Evolutionary conservation across 139 green algal genomes (phyloP), one percentile per base, ranked within the genome.

Genomic region (Ettlia oleoabundans): DNA sequence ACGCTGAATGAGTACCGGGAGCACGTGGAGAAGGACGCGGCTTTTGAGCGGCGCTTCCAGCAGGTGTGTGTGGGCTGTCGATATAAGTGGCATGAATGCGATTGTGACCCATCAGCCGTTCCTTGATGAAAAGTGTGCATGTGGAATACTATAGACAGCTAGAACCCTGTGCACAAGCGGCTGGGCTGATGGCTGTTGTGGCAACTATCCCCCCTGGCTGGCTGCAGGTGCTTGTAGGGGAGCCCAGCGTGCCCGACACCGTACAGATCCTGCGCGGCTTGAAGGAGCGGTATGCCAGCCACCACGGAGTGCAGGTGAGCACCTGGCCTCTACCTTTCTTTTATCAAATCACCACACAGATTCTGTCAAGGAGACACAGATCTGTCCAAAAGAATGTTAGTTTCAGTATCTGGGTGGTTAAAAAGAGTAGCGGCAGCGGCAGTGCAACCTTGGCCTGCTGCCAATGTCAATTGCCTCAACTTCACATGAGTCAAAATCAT

Each of bases 1-100:
- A 98, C 95, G 21, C 85, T 98, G 26, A 90, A 79, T 13, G 95
- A 98, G 89, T 98, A 98, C 86, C 84, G 95, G 15, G 86, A 98
- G 88, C 88, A 98, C 90, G 95, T 98, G 40, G 95, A 98, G 86
- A 98, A 98, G 90, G 95, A 98, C 77, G 91, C 93, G 6, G 95
- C 95, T 2, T 92, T 98, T 63, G 95, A 98, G 89, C 84, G 95
- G 5, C 89, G 95, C 43, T 98, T 98, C 86, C 95, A 98, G 89
- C 91, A 95, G 89, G 91, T 95, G 69, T 32, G 18, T n/a, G 55
- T 28, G 55, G 15, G 55, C 58, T 33, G 58, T n/a, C 13, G 58
- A 10, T 58, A n/a, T n/a, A n/a, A n/a, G n/a, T n/a, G n/a, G n/a
- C n/a, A n/a, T n/a, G n/a, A n/a, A n/a, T n/a, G n/a, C n/a, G n/a